Percentiles rank a stretch among this genome's conserved stretches.
Evolutionary conservation across 192 early-diverging fungal species (phyloP).

Genomic region (Funneliformis mosseae): DNA sequence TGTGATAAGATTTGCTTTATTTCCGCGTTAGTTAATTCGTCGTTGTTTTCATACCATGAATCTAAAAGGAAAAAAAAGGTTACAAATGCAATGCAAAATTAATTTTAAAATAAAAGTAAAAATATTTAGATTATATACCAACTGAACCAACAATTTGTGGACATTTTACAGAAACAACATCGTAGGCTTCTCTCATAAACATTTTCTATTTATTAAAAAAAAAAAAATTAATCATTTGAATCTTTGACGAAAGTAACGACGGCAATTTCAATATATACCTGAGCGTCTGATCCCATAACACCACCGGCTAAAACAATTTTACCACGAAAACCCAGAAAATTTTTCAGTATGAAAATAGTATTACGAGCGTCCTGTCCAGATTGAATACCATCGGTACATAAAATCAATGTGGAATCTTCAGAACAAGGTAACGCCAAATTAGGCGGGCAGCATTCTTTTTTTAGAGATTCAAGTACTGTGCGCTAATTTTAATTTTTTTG

Average conservation of each 20-base stretch:
- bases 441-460: background rate
- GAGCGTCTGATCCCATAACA: conserved; percentile 31
- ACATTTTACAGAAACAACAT: background rate
- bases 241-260: background rate
- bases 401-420: conserved; percentile 7
- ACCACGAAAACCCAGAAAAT: conserved; percentile 10
- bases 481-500: background rate
- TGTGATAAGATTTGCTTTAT: background rate
- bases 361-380: conserved; percentile 22
- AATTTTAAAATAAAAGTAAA: background rate
- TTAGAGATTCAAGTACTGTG: background rate
- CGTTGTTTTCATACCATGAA: conserved; percentile 16
- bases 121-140: background rate
- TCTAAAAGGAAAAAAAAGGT: background rate
- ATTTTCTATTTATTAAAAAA: conserved; percentile 1
- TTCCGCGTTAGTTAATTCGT: background rate
- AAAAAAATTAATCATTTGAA: background rate
- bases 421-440: conserved; percentile 8
- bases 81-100: background rate
- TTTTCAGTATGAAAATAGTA: background rate
- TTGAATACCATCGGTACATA: conserved; percentile 32
- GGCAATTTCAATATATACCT: background rate
- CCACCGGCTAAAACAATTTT: conserved; percentile 30
- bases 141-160: conserved; percentile 27
- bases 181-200: conserved; percentile 19